A percentile compares a stretch with the other conserved stretches of the same genome.
Conservation (phyloP, 306 rosid species). For the Cucumis hystrix region DNA sequence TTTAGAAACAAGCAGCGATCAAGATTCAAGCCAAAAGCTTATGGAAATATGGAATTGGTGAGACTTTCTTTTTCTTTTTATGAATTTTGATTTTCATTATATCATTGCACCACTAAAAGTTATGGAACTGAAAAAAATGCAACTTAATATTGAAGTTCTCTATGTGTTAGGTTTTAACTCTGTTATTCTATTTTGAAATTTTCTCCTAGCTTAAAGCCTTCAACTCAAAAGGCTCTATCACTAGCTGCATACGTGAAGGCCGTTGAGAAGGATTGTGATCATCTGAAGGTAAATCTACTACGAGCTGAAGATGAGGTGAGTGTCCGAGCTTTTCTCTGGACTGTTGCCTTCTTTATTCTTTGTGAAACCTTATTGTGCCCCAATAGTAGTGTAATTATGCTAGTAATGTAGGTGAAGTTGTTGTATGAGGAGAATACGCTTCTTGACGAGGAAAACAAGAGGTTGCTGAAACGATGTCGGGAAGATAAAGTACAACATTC, state of each 20-base stretch:
- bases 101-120: background rate
- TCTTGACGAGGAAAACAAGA: constrained; percentile 52
- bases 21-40: constrained; percentile 46
- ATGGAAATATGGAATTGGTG: constrained; percentile 64
- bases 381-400: background rate
- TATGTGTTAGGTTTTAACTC: background rate
- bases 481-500: constrained; percentile 47
- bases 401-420: constrained; percentile 46
- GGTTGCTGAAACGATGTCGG: constrained; percentile 24
- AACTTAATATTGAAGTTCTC: background rate
- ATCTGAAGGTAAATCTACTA: constrained; percentile 56
- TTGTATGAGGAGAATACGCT: constrained; percentile 54
- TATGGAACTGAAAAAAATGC: background rate
- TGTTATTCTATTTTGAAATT: background rate
- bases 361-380: background rate
- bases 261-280: constrained; percentile 69
- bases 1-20: constrained; percentile 43
- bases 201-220: constrained; percentile 56
- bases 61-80: constrained; percentile 4
- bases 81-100: background rate
- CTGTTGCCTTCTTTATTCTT: background rate
- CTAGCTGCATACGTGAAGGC: constrained; percentile 49
- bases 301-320: constrained; percentile 93
- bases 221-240: constrained; percentile 43
- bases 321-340: background rate